phyloP scores from a whole-genome alignment of 2,329 filamentous ascomycete species.

The Aspergillus udagawae region DNA sequence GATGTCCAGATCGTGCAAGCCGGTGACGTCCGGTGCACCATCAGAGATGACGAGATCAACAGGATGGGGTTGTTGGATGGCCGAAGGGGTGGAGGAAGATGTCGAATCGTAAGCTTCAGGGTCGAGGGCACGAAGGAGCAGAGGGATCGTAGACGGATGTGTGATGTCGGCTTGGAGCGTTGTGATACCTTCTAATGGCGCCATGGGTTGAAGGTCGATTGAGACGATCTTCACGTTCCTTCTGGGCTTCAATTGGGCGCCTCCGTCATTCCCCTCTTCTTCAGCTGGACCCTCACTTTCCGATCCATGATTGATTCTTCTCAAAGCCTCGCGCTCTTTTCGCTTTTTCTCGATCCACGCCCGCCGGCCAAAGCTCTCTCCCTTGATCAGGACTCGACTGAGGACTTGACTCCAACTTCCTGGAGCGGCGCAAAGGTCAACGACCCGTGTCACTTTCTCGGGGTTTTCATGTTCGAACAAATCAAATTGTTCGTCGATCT shows the following conservation, averaged over 20 bases:
- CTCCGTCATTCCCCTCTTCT: constrained; percentile 25
- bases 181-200: constrained; percentile 84
- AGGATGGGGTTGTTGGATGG: constrained; percentile 61
- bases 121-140: constrained; percentile 81
- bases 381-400: constrained; percentile 87
- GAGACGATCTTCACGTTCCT: constrained; percentile 88
- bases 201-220: constrained; percentile 95
- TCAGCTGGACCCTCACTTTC: constrained; percentile 21
- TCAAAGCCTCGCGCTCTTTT: constrained; percentile 43
- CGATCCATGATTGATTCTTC: constrained; percentile 16
- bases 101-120: constrained; percentile 55
- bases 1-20: constrained; percentile 94
- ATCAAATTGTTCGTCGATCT: constrained; percentile 94
- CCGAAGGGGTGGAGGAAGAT: constrained; percentile 32
- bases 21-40: constrained; percentile 93
- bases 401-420: constrained; percentile 98
- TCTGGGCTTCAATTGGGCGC: constrained; percentile 46
- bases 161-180: constrained; percentile 95
- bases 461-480: constrained; percentile 64
- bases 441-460: constrained; percentile 79
- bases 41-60: constrained; percentile 95
- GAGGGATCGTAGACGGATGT: constrained; percentile 88
- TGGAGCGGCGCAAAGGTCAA: constrained; percentile 92
- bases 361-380: constrained; percentile 79
- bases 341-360: constrained; percentile 85